Base-by-base conservation (phyloP, 225 moss, liverwort and hornwort species). In the Rhytidiadelphus loreus region DNA sequence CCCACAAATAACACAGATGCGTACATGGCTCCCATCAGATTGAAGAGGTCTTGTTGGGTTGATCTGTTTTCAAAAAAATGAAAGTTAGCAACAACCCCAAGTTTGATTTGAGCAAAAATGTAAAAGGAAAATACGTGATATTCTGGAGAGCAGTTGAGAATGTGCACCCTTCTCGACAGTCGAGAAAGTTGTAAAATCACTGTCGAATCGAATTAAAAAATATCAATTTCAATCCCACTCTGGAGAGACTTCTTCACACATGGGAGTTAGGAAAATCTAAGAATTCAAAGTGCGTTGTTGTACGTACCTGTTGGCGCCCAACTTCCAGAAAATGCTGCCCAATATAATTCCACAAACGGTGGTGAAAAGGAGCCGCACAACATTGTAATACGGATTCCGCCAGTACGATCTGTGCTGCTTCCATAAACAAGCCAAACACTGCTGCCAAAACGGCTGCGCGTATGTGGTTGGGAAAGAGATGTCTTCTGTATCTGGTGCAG, bases 381-480 rank as follows among this genome's bases (percentile, higher is more conserved):
- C 95, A 53, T 97, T 97, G 22, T 97, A 97, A 62, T 89, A 74
- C 28, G 96, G 97, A 74, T 97, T 96, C 72, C 96, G 92, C 97
- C 97, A 97, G 64, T 97, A 96, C 6, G 96, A 97, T 75, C 91
- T 86, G 87, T 97, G 97, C 58, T 96, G 95, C 89, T 97, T 97
- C 97, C 97, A 97, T 30, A 93, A 89, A 86, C 97, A 97, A 16
- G 96, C 97, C 82, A 93, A 4, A 82, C 95, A 97, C 88, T 97
- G 97, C 82, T 93, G 88, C 88, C 73, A 73, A 48, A 91, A 87
- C 35, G 96, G 86, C 70, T 97, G 97, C 8, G 97, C 90, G 30
- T 83, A 97, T 61, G 53, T 90, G 2, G 94, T 94, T 44, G 96
- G 93, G 78, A 97, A 97, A 37, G 89, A 87, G 61, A 97, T 92